phyloP scores from a whole-genome alignment of 345 rosid genomes.

The Eucalyptus sp. region DNA sequence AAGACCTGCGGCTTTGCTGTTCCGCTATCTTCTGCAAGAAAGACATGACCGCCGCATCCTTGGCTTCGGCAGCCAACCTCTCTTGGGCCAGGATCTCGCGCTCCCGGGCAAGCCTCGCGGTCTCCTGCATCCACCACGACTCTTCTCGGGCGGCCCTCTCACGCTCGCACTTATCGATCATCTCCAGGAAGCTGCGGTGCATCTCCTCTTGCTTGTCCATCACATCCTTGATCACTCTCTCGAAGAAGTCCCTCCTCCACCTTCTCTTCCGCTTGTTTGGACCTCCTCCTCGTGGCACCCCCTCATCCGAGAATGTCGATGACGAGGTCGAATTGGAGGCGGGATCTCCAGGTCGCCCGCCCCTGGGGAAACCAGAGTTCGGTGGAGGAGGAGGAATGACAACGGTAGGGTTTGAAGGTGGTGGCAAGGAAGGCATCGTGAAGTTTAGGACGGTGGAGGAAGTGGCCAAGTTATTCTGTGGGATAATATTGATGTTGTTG shows the following conservation, averaged over 20 bases:
- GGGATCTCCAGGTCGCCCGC: background rate
- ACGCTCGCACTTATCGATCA: slow-evolving; percentile 46
- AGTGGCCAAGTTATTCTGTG: background rate
- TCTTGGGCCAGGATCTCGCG: slow-evolving; percentile 56
- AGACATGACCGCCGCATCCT: slow-evolving; percentile 66
- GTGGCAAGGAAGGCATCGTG: slow-evolving; percentile 20
- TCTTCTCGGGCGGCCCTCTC: slow-evolving; percentile 65
- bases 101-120: slow-evolving; percentile 44
- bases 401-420: background rate
- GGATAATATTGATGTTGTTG: background rate
- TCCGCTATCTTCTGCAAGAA: slow-evolving; percentile 68
- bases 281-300: background rate
- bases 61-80: slow-evolving; percentile 57
- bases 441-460: background rate
- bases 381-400: background rate
- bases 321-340: background rate
- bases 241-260: slow-evolving; percentile 17
- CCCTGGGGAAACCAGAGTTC: background rate
- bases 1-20: slow-evolving; percentile 6
- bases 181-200: slow-evolving; percentile 58
- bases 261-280: slow-evolving; percentile 10
- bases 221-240: slow-evolving; percentile 46
- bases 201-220: slow-evolving; percentile 65
- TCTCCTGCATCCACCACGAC: slow-evolving; percentile 60
- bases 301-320: background rate